phyloP scores from a whole-genome alignment of 768 basidiomycete species.

The Xanthoconium stramineum region DNA sequence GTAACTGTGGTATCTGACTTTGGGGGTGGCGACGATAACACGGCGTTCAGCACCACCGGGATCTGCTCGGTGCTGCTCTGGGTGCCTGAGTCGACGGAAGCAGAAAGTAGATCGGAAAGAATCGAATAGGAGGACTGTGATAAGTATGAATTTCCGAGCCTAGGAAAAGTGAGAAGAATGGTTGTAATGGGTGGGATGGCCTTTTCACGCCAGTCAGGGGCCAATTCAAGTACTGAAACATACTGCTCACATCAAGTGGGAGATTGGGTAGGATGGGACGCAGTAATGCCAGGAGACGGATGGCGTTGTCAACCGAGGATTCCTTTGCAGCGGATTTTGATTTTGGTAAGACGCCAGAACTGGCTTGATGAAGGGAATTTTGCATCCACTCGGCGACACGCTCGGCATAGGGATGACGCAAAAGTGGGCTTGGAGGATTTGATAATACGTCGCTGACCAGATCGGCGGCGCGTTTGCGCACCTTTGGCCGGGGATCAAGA shows the following conservation, averaged over 20 bases:
- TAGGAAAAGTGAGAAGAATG: constrained; percentile 76
- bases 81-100: constrained; percentile 48
- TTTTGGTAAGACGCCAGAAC: constrained; percentile 57
- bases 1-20: constrained; percentile 66
- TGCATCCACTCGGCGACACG: constrained; percentile 79
- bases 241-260: constrained; percentile 62
- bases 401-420: constrained; percentile 82
- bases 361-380: constrained; percentile 61
- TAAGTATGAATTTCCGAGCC: constrained; percentile 84
- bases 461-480: constrained; percentile 87
- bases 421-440: constrained; percentile 71
- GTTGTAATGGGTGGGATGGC: constrained; percentile 66
- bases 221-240: constrained; percentile 3
- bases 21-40: constrained; percentile 66
- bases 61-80: constrained; percentile 52
- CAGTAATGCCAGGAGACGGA: constrained; percentile 73
- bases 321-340: constrained; percentile 53
- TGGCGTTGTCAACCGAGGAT: constrained; percentile 65
- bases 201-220: constrained; percentile 40
- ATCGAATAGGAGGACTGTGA: constrained; percentile 86
- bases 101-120: constrained; percentile 73
- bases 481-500: constrained; percentile 89
- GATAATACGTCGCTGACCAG: constrained; percentile 74
- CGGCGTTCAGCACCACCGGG: constrained; percentile 57
- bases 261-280: constrained; percentile 58